Percentiles rank a stretch among this genome's conserved stretches.
Evolutionary conservation across 441 rosid genomes (phyloP).

Genomic region (Populus hybrid): DNA sequence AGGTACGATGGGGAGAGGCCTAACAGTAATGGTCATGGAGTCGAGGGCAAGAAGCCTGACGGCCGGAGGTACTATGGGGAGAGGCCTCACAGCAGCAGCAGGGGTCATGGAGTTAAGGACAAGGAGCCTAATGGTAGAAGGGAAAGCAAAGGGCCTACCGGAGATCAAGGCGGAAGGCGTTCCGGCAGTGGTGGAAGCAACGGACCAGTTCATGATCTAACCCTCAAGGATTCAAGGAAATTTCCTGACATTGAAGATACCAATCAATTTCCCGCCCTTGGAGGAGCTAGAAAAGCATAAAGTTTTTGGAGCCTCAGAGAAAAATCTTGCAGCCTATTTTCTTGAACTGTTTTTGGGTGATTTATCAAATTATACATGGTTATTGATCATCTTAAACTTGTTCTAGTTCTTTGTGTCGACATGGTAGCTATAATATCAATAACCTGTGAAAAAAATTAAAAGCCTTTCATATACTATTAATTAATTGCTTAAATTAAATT

Average conservation of each 20-base stretch:
- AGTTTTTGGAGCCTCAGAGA: too few species aligned
- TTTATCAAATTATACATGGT: too few species aligned
- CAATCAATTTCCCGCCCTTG: slow-evolving; percentile 9
- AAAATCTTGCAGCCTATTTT: too few species aligned
- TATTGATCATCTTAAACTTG: too few species aligned
- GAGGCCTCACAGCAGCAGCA: background rate
- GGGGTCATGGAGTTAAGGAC: background rate
- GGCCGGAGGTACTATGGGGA: background rate
- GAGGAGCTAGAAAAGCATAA: background rate
- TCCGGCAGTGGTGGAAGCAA: background rate
- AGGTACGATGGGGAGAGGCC: background rate
- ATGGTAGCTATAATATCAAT: too few species aligned
- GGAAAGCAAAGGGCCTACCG: background rate
- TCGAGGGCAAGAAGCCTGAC: background rate
- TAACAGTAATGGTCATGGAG: background rate
- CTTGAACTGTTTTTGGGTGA: too few species aligned
- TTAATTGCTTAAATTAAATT: too few species aligned
- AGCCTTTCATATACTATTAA: too few species aligned
- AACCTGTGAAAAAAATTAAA: too few species aligned
- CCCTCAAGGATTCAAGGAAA: too few species aligned
- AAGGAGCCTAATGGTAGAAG: background rate
- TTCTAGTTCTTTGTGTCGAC: too few species aligned
- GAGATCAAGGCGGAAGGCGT: background rate
- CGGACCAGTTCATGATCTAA: background rate
- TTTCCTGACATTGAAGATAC: background rate